Evolutionary conservation across 345 rosid genomes (phyloP).

Genomic region (Eucalyptus cloeziana): DNA sequence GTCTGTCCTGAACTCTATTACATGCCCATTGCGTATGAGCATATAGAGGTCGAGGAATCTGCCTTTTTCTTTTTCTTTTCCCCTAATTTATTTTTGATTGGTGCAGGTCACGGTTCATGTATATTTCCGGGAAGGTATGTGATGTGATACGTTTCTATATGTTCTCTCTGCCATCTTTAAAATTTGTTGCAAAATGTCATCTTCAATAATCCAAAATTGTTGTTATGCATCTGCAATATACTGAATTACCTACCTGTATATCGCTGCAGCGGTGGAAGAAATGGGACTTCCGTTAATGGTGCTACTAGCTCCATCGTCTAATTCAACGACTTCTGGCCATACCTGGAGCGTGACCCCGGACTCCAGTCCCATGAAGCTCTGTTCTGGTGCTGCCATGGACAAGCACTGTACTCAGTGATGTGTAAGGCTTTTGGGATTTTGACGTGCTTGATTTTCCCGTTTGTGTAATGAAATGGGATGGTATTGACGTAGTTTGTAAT

Average conservation of each 20-base stretch:
- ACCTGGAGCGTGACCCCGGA: conserved; percentile 9
- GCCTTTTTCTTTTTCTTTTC: background rate
- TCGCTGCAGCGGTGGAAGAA: conserved; percentile 45
- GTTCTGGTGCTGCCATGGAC: conserved; percentile 1
- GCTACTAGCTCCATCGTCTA: conserved; percentile 74
- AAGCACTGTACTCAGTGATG: background rate
- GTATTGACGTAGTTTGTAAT: background rate
- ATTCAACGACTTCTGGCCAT: conserved; percentile 46
- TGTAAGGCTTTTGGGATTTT: background rate
- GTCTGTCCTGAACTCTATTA: background rate
- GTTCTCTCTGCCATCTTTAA: background rate
- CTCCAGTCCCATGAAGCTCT: conserved; percentile 13
- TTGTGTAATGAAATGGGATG: background rate
- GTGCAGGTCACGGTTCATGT: conserved; percentile 71
- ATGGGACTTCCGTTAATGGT: conserved; percentile 43
- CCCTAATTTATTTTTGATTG: background rate
- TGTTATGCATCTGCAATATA: background rate
- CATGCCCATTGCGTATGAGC: background rate
- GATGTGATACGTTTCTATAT: background rate
- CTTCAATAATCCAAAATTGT: background rate
- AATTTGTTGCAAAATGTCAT: background rate
- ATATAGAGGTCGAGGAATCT: background rate
- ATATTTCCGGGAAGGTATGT: conserved; percentile 14
- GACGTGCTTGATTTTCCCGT: background rate
- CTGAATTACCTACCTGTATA: background rate